phyloP scores from a whole-genome alignment of 176 grass and related monocot species.

The Otatea glauca region DNA sequence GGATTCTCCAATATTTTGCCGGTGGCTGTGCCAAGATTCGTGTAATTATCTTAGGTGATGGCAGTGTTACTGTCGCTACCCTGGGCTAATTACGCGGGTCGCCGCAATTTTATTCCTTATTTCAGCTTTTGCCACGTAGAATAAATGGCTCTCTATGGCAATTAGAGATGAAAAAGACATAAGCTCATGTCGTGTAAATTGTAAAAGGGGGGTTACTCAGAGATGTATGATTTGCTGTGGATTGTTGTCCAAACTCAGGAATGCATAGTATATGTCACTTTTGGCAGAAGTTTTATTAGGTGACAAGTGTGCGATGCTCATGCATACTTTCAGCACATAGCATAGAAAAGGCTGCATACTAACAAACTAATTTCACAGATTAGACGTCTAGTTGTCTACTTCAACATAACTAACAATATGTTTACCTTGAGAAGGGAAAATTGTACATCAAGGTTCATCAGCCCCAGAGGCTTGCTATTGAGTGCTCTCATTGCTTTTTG shows the following conservation, averaged over 20 bases:
- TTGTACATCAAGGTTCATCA: slow-evolving; percentile 66
- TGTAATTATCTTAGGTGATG: no score
- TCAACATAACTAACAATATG: slow-evolving; percentile 24
- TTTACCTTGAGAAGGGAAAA: slow-evolving; percentile 68
- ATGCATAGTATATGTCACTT: background rate
- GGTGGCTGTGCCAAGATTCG: no score
- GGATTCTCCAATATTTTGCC: no score
- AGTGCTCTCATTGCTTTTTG: slow-evolving; percentile 58
- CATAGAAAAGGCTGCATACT: slow-evolving; percentile 1
- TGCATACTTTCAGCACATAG: background rate
- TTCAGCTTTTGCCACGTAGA: background rate
- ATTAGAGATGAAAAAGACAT: slow-evolving; percentile 2
- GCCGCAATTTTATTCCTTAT: slow-evolving; percentile 10
- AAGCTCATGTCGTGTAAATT: background rate
- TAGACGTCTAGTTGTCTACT: background rate
- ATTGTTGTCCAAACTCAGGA: background rate
- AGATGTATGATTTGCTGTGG: background rate
- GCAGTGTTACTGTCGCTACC: no score
- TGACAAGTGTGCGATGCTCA: background rate
- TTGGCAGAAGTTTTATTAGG: background rate
- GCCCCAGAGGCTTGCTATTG: slow-evolving; percentile 55
- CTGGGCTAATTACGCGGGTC: no score
- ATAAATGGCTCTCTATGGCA: background rate
- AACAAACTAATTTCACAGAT: slow-evolving; percentile 6
- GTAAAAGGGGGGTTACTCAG: background rate